Evolutionary conservation across 2,329 filamentous ascomycete species (phyloP).

Genomic region (Penicillium digitatum): DNA sequence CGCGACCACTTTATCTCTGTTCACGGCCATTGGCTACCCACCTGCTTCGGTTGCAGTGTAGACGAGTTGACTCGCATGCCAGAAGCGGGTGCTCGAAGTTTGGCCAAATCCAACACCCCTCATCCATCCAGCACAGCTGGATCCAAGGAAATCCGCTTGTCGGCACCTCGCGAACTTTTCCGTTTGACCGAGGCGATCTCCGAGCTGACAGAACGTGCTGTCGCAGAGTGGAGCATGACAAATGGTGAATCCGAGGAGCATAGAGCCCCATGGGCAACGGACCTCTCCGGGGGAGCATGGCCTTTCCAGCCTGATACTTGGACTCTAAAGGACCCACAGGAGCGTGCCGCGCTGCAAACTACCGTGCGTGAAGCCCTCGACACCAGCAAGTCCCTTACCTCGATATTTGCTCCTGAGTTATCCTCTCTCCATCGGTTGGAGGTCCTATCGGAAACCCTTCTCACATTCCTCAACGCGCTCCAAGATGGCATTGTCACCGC

Average conservation of each 20-base stretch:
- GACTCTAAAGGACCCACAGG: slow-evolving; percentile 39
- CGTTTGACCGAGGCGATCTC: slow-evolving; percentile 78
- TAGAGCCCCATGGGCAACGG: slow-evolving; percentile 49
- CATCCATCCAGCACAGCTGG: slow-evolving; percentile 30
- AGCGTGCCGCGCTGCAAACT: slow-evolving; percentile 45
- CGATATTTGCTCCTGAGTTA: slow-evolving; percentile 60
- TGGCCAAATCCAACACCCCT: slow-evolving; percentile 37
- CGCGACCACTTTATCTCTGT: slow-evolving; percentile 89
- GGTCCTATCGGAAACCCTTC: slow-evolving; percentile 64
- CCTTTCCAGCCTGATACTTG: slow-evolving; percentile 55
- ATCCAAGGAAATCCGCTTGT: slow-evolving; percentile 54
- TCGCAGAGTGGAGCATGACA: slow-evolving; percentile 62
- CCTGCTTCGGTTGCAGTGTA: slow-evolving; percentile 79
- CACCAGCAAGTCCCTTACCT: slow-evolving; percentile 58
- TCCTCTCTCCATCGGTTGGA: slow-evolving; percentile 68
- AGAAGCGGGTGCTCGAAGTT: slow-evolving; percentile 69
- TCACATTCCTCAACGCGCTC: slow-evolving; percentile 70
- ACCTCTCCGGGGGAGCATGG: slow-evolving; percentile 50
- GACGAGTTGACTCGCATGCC: slow-evolving; percentile 83
- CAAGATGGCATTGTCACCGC: slow-evolving; percentile 74
- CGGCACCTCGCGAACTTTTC: slow-evolving; percentile 84
- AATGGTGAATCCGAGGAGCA: slow-evolving; percentile 37
- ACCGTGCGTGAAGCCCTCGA: slow-evolving; percentile 65
- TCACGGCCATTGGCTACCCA: slow-evolving; percentile 71
- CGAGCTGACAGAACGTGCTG: slow-evolving; percentile 54